A percentile compares a stretch with the other conserved stretches of the same genome.
phyloP scores from a whole-genome alignment of 2,329 filamentous ascomycete genomes.

The Neonectria coccinea region DNA sequence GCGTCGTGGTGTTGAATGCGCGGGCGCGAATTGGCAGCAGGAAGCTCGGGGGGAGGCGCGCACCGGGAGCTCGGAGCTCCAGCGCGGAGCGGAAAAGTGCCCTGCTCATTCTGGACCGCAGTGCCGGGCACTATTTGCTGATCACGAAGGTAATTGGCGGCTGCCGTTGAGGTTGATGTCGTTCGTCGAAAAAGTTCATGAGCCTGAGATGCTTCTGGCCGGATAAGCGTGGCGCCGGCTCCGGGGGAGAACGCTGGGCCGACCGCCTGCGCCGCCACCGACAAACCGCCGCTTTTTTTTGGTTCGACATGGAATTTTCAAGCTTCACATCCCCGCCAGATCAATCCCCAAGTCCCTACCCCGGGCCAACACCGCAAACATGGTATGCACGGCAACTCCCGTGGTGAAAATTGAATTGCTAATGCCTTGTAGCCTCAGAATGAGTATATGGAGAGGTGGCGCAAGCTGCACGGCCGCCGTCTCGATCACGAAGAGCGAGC shows the following conservation, averaged over 20 bases:
- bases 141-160: constrained; percentile 24
- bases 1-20: constrained; percentile 53
- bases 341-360: constrained; percentile 35
- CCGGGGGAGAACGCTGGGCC: constrained; percentile 35
- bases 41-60: constrained; percentile 41
- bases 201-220: constrained; percentile 28
- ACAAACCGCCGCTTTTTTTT: constrained; percentile 49
- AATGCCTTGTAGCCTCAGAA: constrained; percentile 76
- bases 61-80: constrained; percentile 65
- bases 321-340: constrained; percentile 37
- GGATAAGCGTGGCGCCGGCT: constrained; percentile 53
- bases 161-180: constrained; percentile 36
- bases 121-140: constrained; percentile 43
- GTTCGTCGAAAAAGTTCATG: constrained; percentile 45
- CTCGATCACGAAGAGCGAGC: constrained; percentile 87
- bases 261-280: constrained; percentile 31
- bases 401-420: constrained; percentile 20
- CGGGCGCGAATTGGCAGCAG: constrained; percentile 45
- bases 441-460: constrained; percentile 81
- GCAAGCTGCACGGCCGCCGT: constrained; percentile 63
- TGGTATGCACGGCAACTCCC: constrained; percentile 44
- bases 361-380: constrained; percentile 47
- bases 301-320: constrained; percentile 46
- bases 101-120: constrained; percentile 63
- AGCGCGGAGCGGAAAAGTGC: constrained; percentile 72